These are phyloP conservation scores for Nakazawaea ishiwadae DNA, from an alignment of 805 yeast species.

Conservation along the genomic window DNA sequence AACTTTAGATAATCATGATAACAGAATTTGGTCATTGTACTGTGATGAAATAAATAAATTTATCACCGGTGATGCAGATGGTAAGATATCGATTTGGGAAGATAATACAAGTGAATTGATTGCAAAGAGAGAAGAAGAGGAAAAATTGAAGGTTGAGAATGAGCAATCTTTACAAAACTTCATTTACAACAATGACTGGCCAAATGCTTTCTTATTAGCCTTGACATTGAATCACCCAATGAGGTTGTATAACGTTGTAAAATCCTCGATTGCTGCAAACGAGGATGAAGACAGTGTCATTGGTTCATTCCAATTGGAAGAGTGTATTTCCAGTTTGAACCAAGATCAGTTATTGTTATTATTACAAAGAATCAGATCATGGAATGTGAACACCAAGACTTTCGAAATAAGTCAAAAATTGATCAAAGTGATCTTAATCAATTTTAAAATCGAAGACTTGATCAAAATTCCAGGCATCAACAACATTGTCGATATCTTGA, in stretches of 20 bases:
- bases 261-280: conserved; percentile 48
- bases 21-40: conserved; percentile 90
- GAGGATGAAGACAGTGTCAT: conserved; percentile 45
- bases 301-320: conserved; percentile 60
- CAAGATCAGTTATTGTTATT: conserved; percentile 56
- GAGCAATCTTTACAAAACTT: conserved; percentile 83
- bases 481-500: conserved; percentile 63
- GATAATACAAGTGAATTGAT: conserved; percentile 79
- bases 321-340: conserved; percentile 51
- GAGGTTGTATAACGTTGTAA: conserved; percentile 76
- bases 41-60: conserved; percentile 62
- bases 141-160: conserved; percentile 64
- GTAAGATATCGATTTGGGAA: conserved; percentile 82
- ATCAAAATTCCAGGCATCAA: conserved; percentile 65
- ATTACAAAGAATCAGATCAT: conserved; percentile 78
- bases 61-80: conserved; percentile 92
- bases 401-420: conserved; percentile 78
- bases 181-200: conserved; percentile 73
- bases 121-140: conserved; percentile 48
- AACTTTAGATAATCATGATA: conserved; percentile 87
- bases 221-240: conserved; percentile 86
- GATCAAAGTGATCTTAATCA: conserved; percentile 57
- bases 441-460: conserved; percentile 50
- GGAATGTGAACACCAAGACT: conserved; percentile 88
- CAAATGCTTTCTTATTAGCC: conserved; percentile 82